Percentiles rank a stretch among this genome's conserved stretches.
These are phyloP conservation scores for Penicillium concentricum DNA, from an alignment of 2,329 filamentous ascomycete genomes.

Conservation along the genomic window DNA sequence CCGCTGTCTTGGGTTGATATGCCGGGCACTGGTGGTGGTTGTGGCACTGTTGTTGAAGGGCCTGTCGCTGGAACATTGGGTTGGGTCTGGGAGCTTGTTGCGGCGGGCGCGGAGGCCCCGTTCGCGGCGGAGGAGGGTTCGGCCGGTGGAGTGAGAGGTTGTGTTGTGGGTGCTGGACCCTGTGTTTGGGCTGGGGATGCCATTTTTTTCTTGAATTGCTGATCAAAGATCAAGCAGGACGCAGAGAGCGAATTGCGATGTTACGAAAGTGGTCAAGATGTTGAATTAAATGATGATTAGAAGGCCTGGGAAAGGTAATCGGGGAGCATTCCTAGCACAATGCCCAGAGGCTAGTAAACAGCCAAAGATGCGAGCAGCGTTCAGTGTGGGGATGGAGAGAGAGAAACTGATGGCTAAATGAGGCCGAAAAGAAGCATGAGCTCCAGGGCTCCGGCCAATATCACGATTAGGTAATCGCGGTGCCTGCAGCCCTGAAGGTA, in stretches of 20 bases:
- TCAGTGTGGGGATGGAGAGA: constrained; percentile 5
- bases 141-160: constrained; percentile 46
- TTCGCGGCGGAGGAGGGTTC: constrained; percentile 32
- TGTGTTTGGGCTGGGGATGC: constrained; percentile 37
- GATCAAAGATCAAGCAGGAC: not conserved
- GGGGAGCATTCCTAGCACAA: not conserved
- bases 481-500: not conserved
- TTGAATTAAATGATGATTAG: constrained; percentile 1
- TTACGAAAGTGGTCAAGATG: constrained; percentile 6
- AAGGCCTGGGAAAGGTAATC: not conserved
- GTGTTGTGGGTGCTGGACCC: constrained; percentile 31
- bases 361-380: not conserved
- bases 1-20: constrained; percentile 49
- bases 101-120: constrained; percentile 20
- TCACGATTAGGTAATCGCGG: constrained; percentile 13
- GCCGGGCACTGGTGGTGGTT: constrained; percentile 39
- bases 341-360: not conserved
- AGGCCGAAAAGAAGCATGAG: constrained; percentile 22
- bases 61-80: constrained; percentile 16
- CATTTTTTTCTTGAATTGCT: constrained; percentile 22
- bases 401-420: constrained; percentile 5
- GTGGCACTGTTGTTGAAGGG: constrained; percentile 26
- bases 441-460: constrained; percentile 10
- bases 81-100: constrained; percentile 20
- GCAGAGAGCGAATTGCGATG: constrained; percentile 1